Base-by-base conservation (phyloP, 306 rosid species). In the Senna siamea region DNA sequence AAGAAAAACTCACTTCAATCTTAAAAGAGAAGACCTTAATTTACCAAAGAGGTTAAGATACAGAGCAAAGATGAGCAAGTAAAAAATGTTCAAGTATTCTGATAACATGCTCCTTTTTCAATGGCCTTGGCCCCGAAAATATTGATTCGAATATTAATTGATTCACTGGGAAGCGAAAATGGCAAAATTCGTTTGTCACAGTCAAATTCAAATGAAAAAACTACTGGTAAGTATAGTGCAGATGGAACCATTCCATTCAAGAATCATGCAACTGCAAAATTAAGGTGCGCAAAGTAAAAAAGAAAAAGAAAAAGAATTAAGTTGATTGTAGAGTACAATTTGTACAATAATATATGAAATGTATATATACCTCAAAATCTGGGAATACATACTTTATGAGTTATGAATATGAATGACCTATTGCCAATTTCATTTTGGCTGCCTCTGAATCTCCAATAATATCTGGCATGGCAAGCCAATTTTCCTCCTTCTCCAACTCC, bases 311-410 rank as follows among this genome's bases (percentile, higher is more conserved):
- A 80, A 72, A 72, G 81, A 61, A 83, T 37, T 23, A 75, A 83
- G 74, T 79, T 57, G 81, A 60, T 43, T n/a, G 73, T 61, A 46
- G 76, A 82, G 80, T 81, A 75, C 80, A 79, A 72, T 87, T 87
- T 87, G 84, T 84, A 86, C 90, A 86, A 77, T 19, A 69, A 62
- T 76, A 84, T 67, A 75, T 70, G 78, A 66, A 76, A 60, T 79
- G 78, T 69, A 74, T 83, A 84, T 82, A 79, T 83, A 82, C 83
- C 86, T 80, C 91, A 82, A 83, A 75, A 84, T 80, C 85, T 77
- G 80, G 88, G 70, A 74, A 87, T 84, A 79, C 86, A 87, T 79
- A 72, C 81, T 80, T 79, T 81, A 79, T 76, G 78, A 84, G 87
- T 79, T 84, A 80, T 75, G 84, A 84, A 90, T 83, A 84, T 82